These are phyloP conservation scores for Stylonectria norvegica DNA, from an alignment of 2,329 filamentous ascomycete species.

Conservation along the genomic window DNA sequence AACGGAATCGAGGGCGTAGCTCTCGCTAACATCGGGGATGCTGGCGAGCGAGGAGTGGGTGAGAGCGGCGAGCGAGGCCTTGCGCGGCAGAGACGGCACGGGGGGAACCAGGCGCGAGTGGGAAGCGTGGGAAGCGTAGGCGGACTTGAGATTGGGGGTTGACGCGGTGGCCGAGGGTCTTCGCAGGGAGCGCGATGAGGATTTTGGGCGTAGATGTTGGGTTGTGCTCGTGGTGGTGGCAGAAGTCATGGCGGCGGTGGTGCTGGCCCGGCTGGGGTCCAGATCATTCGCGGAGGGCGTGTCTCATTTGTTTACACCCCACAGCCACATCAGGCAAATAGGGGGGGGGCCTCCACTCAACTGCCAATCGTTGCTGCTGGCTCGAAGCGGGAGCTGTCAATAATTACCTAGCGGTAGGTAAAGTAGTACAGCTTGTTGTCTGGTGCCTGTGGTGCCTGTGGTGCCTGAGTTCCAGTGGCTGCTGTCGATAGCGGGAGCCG, in stretches of 20 bases:
- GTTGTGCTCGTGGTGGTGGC: slow-evolving; percentile 17
- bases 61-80: slow-evolving; percentile 68
- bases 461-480: too few species aligned
- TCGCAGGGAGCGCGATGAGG: slow-evolving; percentile 39
- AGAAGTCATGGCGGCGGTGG: slow-evolving; percentile 25
- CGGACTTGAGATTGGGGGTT: slow-evolving; percentile 55
- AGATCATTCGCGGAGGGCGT: slow-evolving; percentile 22
- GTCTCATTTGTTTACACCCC: slow-evolving; percentile 31
- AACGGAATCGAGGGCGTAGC: slow-evolving; percentile 58
- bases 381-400: neutral
- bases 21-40: slow-evolving; percentile 64
- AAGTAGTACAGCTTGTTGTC: too few species aligned
- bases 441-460: too few species aligned
- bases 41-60: slow-evolving; percentile 60
- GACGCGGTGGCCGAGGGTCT: slow-evolving; percentile 49
- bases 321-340: slow-evolving; percentile 26
- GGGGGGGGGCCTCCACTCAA: slow-evolving; percentile 20
- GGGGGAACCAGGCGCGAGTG: slow-evolving; percentile 46
- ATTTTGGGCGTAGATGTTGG: slow-evolving; percentile 19
- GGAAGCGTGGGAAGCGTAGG: slow-evolving; percentile 47
- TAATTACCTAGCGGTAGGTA: too few species aligned
- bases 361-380: slow-evolving; percentile 16
- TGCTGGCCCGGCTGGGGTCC: slow-evolving; percentile 21
- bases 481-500: too few species aligned
- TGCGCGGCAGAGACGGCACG: slow-evolving; percentile 60